Evolutionary conservation across 257 asterid species (phyloP).

Genomic region (Nicotiana obtusifolia): DNA sequence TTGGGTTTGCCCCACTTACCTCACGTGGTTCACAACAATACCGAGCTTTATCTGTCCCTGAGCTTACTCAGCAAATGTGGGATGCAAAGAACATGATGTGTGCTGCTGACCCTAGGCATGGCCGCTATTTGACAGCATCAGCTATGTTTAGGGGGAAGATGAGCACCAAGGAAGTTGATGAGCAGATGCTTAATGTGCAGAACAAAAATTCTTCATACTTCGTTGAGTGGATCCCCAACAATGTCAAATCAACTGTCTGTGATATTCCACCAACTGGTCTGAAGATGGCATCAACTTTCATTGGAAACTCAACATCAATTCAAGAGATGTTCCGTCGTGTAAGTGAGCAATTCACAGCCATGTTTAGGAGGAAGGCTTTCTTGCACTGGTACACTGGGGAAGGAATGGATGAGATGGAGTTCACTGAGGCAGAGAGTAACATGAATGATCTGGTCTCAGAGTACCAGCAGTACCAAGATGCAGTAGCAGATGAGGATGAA

Average conservation of each 20-base stretch:
- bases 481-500: slow-evolving; percentile 31
- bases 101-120: slow-evolving; percentile 19
- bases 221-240: slow-evolving; percentile 26
- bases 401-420: slow-evolving; percentile 20
- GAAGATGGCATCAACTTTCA: slow-evolving; percentile 20
- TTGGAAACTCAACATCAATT: slow-evolving; percentile 17
- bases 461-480: slow-evolving; percentile 29
- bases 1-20: slow-evolving; percentile 22
- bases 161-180: slow-evolving; percentile 20
- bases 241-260: slow-evolving; percentile 31
- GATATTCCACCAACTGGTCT: slow-evolving; percentile 30
- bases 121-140: slow-evolving; percentile 17
- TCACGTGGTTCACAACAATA: slow-evolving; percentile 23
- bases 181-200: slow-evolving; percentile 23
- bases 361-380: slow-evolving; percentile 29
- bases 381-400: slow-evolving; percentile 20
- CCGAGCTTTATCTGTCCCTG: slow-evolving; percentile 18
- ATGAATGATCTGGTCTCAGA: slow-evolving; percentile 30
- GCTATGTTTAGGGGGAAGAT: slow-evolving; percentile 20
- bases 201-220: slow-evolving; percentile 23
- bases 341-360: slow-evolving; percentile 19
- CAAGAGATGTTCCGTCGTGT: slow-evolving; percentile 22
- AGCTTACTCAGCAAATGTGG: slow-evolving; percentile 25
- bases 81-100: slow-evolving; percentile 23
- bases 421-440: slow-evolving; percentile 20